These are phyloP conservation scores for Exophiala xenobiotica DNA, from an alignment of 2,329 filamentous ascomycete species.

Conservation along the genomic window DNA sequence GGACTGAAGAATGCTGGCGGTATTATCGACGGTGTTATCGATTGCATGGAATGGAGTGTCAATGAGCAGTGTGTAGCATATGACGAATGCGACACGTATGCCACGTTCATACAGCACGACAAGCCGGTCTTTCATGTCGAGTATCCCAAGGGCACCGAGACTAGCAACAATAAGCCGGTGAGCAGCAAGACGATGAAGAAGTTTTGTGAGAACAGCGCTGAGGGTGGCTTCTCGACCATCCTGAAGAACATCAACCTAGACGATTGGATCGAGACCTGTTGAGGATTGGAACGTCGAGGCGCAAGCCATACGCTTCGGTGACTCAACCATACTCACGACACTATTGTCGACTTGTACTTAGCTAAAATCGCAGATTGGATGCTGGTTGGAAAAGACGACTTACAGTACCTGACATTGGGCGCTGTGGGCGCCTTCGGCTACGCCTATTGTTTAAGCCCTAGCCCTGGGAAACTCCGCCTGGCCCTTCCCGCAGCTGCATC, in stretches of 20 bases:
- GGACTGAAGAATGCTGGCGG: slow-evolving; percentile 68
- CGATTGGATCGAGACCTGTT: slow-evolving; percentile 62
- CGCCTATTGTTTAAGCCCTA: too few relatives aligned
- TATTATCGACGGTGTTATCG: slow-evolving; percentile 55
- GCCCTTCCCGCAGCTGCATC: too few relatives aligned
- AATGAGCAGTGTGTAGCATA: slow-evolving; percentile 68
- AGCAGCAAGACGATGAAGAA: slow-evolving; percentile 35
- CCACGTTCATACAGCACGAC: slow-evolving; percentile 56
- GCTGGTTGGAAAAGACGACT: too few relatives aligned
- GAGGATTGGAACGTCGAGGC: too few relatives aligned
- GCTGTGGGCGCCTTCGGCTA: too few relatives aligned
- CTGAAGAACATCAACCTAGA: slow-evolving; percentile 66
- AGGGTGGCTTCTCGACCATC: slow-evolving; percentile 60
- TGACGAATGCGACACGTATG: slow-evolving; percentile 59
- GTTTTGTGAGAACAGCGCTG: slow-evolving; percentile 51
- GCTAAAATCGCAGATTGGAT: too few relatives aligned
- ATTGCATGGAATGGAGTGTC: slow-evolving; percentile 63
- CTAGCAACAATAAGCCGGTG: slow-evolving; percentile 39
- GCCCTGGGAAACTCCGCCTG: too few relatives aligned
- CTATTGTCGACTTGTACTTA: too few relatives aligned
- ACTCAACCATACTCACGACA: too few relatives aligned
- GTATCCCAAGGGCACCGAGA: slow-evolving; percentile 57
- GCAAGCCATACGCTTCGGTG: too few relatives aligned
- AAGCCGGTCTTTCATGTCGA: slow-evolving; percentile 75
- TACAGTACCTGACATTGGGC: too few relatives aligned